Conservation (phyloP, 148 eudicot species). For the Arctostaphylos glauca region DNA sequence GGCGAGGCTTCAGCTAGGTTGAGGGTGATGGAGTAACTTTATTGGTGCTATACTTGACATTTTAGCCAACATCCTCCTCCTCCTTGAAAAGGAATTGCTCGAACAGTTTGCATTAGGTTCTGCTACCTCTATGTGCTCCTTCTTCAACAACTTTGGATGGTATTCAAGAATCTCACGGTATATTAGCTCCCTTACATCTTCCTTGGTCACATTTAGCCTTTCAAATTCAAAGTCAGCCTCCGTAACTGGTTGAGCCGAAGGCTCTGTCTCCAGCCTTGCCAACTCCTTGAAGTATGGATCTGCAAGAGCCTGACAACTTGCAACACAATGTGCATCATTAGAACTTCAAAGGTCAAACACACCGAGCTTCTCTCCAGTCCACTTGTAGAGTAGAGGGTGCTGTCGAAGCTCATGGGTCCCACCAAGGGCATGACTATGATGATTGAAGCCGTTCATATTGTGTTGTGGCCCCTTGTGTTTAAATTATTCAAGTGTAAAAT, state of each 20-base stretch:
- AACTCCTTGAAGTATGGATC: slow-evolving; percentile 8
- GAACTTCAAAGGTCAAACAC: neutral
- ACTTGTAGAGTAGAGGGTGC: neutral
- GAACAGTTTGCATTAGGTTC: neutral
- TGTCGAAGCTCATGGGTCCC: neutral
- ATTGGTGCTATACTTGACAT: slow-evolving; percentile 1
- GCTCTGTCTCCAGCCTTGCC: neutral
- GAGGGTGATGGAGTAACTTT: neutral
- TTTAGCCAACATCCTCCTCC: neutral
- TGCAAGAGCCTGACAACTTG: slow-evolving; percentile 8
- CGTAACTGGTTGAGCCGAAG: neutral
- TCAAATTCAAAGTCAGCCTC: neutral
- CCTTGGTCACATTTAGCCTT: neutral
- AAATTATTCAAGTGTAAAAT: neutral
- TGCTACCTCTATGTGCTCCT: neutral
- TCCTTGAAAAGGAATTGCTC: neutral
- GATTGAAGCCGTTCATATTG: neutral
- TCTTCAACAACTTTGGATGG: slow-evolving; percentile 9
- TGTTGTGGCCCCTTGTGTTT: neutral
- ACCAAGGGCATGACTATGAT: neutral
- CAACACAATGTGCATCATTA: neutral
- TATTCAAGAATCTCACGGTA: slow-evolving; percentile 1
- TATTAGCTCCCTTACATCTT: neutral
- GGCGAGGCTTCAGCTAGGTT: neutral
- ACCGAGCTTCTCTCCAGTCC: neutral